Evolutionary conservation across 106 monocot species (phyloP).

Genomic region (Platanthera guangdongensis): DNA sequence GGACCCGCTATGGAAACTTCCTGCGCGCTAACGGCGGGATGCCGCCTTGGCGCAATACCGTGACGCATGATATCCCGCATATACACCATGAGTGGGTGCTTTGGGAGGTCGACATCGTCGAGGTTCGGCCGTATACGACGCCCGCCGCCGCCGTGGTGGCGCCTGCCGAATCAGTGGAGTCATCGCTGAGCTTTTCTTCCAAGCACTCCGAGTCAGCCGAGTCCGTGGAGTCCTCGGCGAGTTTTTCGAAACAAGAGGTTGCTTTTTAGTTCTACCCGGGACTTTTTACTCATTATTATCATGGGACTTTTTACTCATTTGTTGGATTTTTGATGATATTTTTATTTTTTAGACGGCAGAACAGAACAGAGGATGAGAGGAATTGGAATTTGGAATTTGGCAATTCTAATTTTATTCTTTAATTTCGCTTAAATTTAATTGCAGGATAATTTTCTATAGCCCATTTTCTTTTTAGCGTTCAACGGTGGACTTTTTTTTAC

Average conservation of each 20-base stretch:
- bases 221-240: background rate
- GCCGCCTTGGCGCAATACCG: slow-evolving; percentile 2
- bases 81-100: slow-evolving; percentile 5
- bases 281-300: background rate
- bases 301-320: background rate
- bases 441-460: too few relatives aligned
- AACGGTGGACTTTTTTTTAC: too few relatives aligned
- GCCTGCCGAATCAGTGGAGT: background rate
- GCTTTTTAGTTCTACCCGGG: background rate
- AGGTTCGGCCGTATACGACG: background rate
- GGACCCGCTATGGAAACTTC: background rate
- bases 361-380: too few relatives aligned
- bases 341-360: too few relatives aligned
- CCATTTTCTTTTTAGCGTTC: too few relatives aligned
- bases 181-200: background rate
- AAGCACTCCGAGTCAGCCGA: background rate
- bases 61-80: slow-evolving; percentile 7
- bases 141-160: background rate
- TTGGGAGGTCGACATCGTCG: slow-evolving; percentile 3
- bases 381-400: too few relatives aligned
- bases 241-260: slow-evolving; percentile 5
- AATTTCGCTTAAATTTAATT: too few relatives aligned
- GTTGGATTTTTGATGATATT: background rate
- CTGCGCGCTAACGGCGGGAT: background rate
- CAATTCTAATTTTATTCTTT: too few relatives aligned